Evolutionary conservation across 805 yeast genomes (phyloP).

Genomic region (Cyberlindnera veronae): DNA sequence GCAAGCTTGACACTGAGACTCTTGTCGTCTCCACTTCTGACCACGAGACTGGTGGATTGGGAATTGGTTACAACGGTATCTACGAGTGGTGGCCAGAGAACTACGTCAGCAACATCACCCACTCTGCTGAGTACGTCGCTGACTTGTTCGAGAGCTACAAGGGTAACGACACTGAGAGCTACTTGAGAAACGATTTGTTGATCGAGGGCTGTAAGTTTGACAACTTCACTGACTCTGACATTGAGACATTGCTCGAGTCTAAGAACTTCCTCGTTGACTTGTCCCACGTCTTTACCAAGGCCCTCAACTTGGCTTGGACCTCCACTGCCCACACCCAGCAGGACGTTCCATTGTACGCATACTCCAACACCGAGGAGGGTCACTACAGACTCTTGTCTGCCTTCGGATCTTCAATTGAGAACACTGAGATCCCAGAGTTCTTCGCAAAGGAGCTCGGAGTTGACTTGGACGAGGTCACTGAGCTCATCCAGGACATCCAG

Average conservation of each 20-base stretch:
- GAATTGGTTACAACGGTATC: conserved; percentile 76
- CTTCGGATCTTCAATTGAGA: conserved; percentile 81
- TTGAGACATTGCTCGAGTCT: conserved; percentile 38
- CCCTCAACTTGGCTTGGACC: conserved; percentile 92
- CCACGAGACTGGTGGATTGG: conserved; percentile 93
- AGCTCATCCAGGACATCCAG: conserved; percentile 26
- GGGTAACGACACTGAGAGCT: conserved; percentile 38
- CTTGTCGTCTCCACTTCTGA: conserved; percentile 79
- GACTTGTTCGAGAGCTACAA: conserved; percentile 37
- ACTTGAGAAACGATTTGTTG: conserved; percentile 50
- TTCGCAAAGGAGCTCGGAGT: conserved; percentile 53
- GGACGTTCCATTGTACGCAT: conserved; percentile 86
- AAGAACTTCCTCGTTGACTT: conserved; percentile 40
- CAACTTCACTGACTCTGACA: conserved; percentile 43
- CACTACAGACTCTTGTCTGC: conserved; percentile 39
- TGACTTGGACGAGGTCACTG: conserved; percentile 47
- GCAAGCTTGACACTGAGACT: conserved; percentile 69
- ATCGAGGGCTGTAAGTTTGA: conserved; percentile 29
- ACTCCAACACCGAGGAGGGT: conserved; percentile 55
- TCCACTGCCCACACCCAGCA: conserved; percentile 94
- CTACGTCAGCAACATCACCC: conserved; percentile 52
- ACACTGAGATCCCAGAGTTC: conserved; percentile 76
- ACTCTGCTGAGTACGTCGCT: conserved; percentile 70
- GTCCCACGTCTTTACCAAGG: conserved; percentile 62
- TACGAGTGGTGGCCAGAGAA: conserved; percentile 84